Percentiles rank a stretch among this genome's conserved stretches.
Conservation (phyloP, 208 protist species). For the Zelonia costaricensis region DNA sequence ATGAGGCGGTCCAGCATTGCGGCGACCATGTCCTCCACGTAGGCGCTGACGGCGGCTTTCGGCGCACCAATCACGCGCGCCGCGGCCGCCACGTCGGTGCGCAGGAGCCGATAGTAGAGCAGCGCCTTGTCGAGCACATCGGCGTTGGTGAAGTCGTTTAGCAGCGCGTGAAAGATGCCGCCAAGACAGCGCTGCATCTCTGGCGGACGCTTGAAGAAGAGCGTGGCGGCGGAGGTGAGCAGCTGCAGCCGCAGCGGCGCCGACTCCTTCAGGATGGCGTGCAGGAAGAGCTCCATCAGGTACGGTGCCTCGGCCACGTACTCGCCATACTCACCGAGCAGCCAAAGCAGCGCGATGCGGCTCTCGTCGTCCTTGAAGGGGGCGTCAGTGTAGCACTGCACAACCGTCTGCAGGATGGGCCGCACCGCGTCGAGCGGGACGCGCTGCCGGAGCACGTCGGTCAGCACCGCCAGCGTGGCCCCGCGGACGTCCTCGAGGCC, state of each 20-base stretch:
- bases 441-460: slow-evolving; percentile 82
- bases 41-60: slow-evolving; percentile 49
- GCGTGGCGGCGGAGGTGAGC: slow-evolving; percentile 80
- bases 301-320: slow-evolving; percentile 91
- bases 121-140: slow-evolving; percentile 88
- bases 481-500: slow-evolving; percentile 53
- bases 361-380: slow-evolving; percentile 60
- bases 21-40: slow-evolving; percentile 68
- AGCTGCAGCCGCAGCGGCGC: slow-evolving; percentile 79
- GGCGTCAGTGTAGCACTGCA: slow-evolving; percentile 41
- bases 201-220: slow-evolving; percentile 93
- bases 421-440: slow-evolving; percentile 41
- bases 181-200: slow-evolving; percentile 91
- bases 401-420: slow-evolving; percentile 47
- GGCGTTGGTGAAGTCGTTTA: slow-evolving; percentile 82
- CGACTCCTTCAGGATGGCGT: slow-evolving; percentile 38
- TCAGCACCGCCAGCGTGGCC: slow-evolving; percentile 68
- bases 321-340: slow-evolving; percentile 91
- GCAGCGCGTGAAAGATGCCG: slow-evolving; percentile 61
- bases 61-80: slow-evolving; percentile 49
- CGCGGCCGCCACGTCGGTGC: slow-evolving; percentile 44
- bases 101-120: slow-evolving; percentile 86
- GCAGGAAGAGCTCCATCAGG: slow-evolving; percentile 81
- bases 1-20: slow-evolving; percentile 79
- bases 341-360: slow-evolving; percentile 75